A percentile compares a stretch with the other conserved stretches of the same genome.
Conservation (phyloP, 805 yeast genomes). For the Metschnikowia chrysomelidarum region DNA sequence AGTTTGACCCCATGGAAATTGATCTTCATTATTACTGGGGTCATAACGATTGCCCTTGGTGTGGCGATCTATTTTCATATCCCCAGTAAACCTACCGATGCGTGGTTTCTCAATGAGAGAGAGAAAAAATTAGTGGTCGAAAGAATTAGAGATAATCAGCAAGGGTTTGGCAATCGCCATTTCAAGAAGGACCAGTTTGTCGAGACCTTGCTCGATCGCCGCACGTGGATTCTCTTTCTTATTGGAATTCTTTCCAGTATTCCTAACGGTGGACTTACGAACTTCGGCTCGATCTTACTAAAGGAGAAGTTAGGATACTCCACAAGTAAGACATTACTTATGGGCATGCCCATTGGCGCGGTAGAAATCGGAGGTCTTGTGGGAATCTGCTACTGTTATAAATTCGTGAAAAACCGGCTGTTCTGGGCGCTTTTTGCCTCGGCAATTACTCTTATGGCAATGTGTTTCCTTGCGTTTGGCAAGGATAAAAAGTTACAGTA, state of each 20-base stretch:
- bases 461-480: constrained; percentile 44
- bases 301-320: constrained; percentile 38
- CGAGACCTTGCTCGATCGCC: constrained; percentile 35
- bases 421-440: constrained; percentile 25
- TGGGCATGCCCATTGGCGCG: constrained; percentile 46
- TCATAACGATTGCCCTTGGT: constrained; percentile 22
- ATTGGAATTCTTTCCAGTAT: constrained; percentile 18
- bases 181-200: constrained; percentile 36
- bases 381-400: constrained; percentile 24
- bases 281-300: constrained; percentile 45
- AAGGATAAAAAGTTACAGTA: constrained; percentile 23
- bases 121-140: constrained; percentile 18
- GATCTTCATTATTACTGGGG: constrained; percentile 30
- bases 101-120: constrained; percentile 32
- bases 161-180: constrained; percentile 40
- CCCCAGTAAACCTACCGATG: constrained; percentile 28
- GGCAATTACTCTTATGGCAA: constrained; percentile 21
- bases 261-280: constrained; percentile 55
- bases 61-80: constrained; percentile 29
- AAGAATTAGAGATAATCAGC: constrained; percentile 27
- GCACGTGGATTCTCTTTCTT: constrained; percentile 28
- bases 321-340: constrained; percentile 35
- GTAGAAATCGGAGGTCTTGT: constrained; percentile 41
- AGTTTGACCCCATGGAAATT: constrained; percentile 41
- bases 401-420: constrained; percentile 28